phyloP scores from a whole-genome alignment of 1,284 basidiomycete species.

The Puccinia novopanici region DNA sequence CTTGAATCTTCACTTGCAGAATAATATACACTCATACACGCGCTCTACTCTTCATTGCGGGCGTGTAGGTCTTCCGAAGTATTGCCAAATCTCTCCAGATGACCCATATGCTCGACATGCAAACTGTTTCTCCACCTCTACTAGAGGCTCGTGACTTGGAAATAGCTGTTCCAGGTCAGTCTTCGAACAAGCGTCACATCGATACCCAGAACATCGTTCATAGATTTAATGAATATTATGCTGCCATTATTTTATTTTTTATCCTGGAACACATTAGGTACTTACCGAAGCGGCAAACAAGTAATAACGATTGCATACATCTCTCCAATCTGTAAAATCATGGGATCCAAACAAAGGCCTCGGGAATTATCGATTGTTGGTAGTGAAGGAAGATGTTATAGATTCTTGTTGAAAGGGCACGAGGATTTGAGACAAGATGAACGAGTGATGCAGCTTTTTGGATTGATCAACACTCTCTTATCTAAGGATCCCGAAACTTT shows the following conservation, averaged over 20 bases:
- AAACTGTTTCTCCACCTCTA: conserved; percentile 94
- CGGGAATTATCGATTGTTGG: conserved; percentile 85
- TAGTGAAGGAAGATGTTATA: conserved; percentile 89
- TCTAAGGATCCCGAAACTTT: conserved; percentile 91
- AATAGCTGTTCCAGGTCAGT: conserved; percentile 84
- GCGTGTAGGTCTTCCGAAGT: conserved; percentile 84
- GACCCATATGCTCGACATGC: conserved; percentile 86
- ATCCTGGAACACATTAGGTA: conserved; percentile 65
- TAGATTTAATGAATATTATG: neutral
- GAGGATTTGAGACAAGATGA: conserved; percentile 99
- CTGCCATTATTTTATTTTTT: neutral
- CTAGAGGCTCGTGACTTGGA: conserved; percentile 86
- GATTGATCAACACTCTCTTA: conserved; percentile 91
- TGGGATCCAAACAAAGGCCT: conserved; percentile 97
- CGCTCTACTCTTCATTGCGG: neutral
- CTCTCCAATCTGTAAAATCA: conserved; percentile 82
- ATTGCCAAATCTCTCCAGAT: conserved; percentile 91
- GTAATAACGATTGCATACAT: conserved; percentile 83
- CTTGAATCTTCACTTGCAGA: neutral
- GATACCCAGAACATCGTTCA: neutral
- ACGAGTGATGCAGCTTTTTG: conserved; percentile 98
- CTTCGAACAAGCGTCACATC: neutral
- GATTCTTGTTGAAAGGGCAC: conserved; percentile 93
- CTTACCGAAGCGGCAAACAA: conserved; percentile 85
- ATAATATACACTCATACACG: neutral